Evolutionary conservation across 2,329 filamentous ascomycete genomes (phyloP), one percentile per base, ranked within the genome.

Genomic region (Orbilia brochopaga): DNA sequence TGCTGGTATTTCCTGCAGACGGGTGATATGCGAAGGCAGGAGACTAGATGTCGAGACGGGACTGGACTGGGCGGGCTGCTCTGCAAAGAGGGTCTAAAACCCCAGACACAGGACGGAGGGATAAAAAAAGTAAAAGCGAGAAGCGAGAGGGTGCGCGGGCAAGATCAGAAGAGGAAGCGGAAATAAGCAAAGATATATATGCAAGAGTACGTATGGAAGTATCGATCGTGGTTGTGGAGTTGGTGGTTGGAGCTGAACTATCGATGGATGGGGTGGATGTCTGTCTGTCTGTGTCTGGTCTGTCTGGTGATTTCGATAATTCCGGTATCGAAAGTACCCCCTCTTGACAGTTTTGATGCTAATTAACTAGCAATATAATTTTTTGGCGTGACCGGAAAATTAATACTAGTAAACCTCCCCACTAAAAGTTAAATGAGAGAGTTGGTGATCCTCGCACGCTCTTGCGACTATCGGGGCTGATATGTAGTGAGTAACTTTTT

Each of bases 11-110:
- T 72, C 67, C 67, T 72, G 67, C 67, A 72, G 67, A 57, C 67
- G 67, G 67, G 60, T 72, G 67, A 72, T 72, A 65, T 70, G 60
- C 67, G 67, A 65, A 72, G 67, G 67, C 67, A 72, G 67, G 67
- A 70, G 66, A 60, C 62, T 44, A 50, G 42, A 54, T 40, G 27
- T 53, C 40, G 48, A 62, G 48, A 50, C 35, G 52, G 44, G 55
- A 53, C 65, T 57, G 50, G 53, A 52, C 57, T 51, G 57, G 58
- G 8, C 27, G 27, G 27, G 27, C 8, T 32, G 27, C 27, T 32
- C 27, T 32, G 27, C 27, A 32, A 3, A 3, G 27, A 32, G 27
- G 53, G 66, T 70, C 60, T 70, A 60, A 70, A 70, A 56, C 67
- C 67, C 50, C 59, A 70, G 30, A 15, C 17, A 63, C 27, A 50